Conservation (phyloP, 2,329 filamentous ascomycete species). For the Periconia macrospinosa region DNA sequence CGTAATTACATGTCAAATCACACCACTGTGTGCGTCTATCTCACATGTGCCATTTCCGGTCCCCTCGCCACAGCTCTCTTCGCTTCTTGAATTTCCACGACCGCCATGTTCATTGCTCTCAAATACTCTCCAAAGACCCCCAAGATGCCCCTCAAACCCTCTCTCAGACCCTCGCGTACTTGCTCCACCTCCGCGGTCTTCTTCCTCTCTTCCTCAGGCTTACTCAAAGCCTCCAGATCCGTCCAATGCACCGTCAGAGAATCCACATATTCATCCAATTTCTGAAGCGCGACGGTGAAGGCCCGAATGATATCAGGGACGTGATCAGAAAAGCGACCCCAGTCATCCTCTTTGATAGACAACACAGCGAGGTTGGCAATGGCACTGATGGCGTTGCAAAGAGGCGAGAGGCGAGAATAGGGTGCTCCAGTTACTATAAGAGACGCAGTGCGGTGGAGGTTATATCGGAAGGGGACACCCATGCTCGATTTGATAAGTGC, state of each 20-base stretch:
- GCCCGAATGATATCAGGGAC: slow-evolving; percentile 74
- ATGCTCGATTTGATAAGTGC: slow-evolving; percentile 51
- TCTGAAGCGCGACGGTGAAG: slow-evolving; percentile 68
- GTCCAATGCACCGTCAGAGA: slow-evolving; percentile 73
- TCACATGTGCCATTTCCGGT: slow-evolving; percentile 24
- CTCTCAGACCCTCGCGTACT: slow-evolving; percentile 66
- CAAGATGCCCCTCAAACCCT: slow-evolving; percentile 67
- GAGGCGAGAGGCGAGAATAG: slow-evolving; percentile 58
- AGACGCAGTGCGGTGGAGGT: slow-evolving; percentile 66
- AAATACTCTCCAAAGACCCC: slow-evolving; percentile 74
- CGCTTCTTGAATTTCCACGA: slow-evolving; percentile 70
- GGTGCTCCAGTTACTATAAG: slow-evolving; percentile 73
- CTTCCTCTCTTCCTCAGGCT: slow-evolving; percentile 48
- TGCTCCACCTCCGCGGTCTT: slow-evolving; percentile 68
- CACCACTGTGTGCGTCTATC: slow-evolving; percentile 1
- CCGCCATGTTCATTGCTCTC: slow-evolving; percentile 68
- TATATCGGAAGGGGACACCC: slow-evolving; percentile 70
- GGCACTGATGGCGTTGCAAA: slow-evolving; percentile 62
- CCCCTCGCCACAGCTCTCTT: slow-evolving; percentile 27
- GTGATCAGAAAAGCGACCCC: slow-evolving; percentile 82
- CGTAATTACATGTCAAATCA: background rate
- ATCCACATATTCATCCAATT: slow-evolving; percentile 68
- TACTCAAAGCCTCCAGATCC: slow-evolving; percentile 61
- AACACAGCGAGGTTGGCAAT: slow-evolving; percentile 70
- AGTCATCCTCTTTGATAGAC: slow-evolving; percentile 78